Evolutionary conservation across 2,329 filamentous ascomycete genomes (phyloP).

Genomic region (Calonectria pteridis): DNA sequence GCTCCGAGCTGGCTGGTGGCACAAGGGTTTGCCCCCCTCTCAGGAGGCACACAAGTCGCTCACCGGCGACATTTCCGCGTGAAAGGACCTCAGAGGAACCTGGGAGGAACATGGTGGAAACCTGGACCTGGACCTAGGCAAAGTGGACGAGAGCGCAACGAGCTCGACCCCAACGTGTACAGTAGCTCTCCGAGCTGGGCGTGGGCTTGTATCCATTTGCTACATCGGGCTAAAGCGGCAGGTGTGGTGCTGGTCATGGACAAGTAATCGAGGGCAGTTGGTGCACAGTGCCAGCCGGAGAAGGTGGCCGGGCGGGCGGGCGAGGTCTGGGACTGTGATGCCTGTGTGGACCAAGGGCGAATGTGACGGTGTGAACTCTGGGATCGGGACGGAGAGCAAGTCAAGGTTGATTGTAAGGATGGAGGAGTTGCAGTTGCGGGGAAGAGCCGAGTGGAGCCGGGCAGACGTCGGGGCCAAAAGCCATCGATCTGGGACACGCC

Average conservation of each 20-base stretch:
- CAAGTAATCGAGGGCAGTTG: constrained; percentile 18
- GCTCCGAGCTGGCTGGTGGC: constrained; percentile 42
- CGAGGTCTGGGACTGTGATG: constrained; percentile 38
- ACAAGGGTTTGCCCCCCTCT: constrained; percentile 30
- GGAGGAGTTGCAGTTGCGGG: constrained; percentile 40
- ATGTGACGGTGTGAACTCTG: constrained; percentile 46
- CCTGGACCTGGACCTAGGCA: constrained; percentile 18
- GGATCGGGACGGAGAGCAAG: constrained; percentile 43
- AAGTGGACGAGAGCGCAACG: constrained; percentile 16
- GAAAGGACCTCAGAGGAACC: constrained; percentile 38
- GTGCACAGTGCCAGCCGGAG: constrained; percentile 32
- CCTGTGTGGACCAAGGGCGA: constrained; percentile 27
- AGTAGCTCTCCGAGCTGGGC: constrained; percentile 25
- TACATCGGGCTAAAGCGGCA: constrained; percentile 41
- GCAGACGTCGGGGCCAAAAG: constrained; percentile 32
- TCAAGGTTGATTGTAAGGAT: constrained; percentile 14
- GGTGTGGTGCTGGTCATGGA: constrained; percentile 35
- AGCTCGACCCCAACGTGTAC: constrained; percentile 17
- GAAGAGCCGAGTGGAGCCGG: constrained; percentile 39
- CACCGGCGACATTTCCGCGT: constrained; percentile 36
- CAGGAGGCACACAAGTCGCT: constrained; percentile 38
- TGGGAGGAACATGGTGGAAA: constrained; percentile 19
- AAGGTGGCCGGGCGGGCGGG: not conserved
- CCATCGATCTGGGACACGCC: constrained; percentile 39
- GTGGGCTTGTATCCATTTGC: constrained; percentile 17